Percentiles rank a stretch among this genome's conserved stretches.
phyloP scores from a whole-genome alignment of 768 basidiomycete genomes.

The Lactifluus pinguis region DNA sequence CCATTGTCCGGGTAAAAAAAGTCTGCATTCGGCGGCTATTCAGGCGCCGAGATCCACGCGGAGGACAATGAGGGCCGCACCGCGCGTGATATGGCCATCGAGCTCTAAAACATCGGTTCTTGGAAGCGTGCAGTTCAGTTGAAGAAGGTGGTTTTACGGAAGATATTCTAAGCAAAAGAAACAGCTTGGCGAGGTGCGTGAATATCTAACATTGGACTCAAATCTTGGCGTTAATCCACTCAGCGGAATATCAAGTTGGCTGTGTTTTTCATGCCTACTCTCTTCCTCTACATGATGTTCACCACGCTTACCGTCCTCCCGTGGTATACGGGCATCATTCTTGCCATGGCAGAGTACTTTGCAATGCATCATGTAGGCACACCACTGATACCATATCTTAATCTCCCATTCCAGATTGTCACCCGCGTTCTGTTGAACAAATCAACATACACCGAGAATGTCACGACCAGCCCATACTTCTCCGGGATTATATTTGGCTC shows the following conservation, averaged over 20 bases:
- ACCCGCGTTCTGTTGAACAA: constrained; percentile 81
- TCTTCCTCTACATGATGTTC: constrained; percentile 79
- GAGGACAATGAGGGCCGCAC: constrained; percentile 83
- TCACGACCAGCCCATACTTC: constrained; percentile 87
- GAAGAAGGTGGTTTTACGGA: constrained; percentile 82
- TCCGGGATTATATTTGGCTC: constrained; percentile 82
- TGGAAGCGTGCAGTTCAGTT: constrained; percentile 83
- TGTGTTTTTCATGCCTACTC: constrained; percentile 67
- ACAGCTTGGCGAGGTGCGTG: constrained; percentile 61
- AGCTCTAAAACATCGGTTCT: constrained; percentile 80
- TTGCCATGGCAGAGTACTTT: constrained; percentile 82
- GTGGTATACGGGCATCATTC: constrained; percentile 80
- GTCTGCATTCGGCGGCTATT: constrained; percentile 76
- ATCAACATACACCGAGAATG: constrained; percentile 69
- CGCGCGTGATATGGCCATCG: constrained; percentile 88
- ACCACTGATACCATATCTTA: constrained; percentile 3
- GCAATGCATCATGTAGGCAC: constrained; percentile 83
- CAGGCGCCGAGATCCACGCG: constrained; percentile 67
- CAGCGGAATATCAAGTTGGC: constrained; percentile 77
- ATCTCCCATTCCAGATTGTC: constrained; percentile 45
- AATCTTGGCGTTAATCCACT: background rate
- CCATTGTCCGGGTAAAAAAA: constrained; percentile 90
- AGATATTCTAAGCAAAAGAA: constrained; percentile 53
- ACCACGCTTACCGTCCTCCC: constrained; percentile 75
- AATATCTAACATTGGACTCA: background rate